Percentiles rank a stretch among this genome's conserved stretches.
phyloP scores from a whole-genome alignment of 2,329 filamentous ascomycete genomes.

The Aspergillus thermomutatus region DNA sequence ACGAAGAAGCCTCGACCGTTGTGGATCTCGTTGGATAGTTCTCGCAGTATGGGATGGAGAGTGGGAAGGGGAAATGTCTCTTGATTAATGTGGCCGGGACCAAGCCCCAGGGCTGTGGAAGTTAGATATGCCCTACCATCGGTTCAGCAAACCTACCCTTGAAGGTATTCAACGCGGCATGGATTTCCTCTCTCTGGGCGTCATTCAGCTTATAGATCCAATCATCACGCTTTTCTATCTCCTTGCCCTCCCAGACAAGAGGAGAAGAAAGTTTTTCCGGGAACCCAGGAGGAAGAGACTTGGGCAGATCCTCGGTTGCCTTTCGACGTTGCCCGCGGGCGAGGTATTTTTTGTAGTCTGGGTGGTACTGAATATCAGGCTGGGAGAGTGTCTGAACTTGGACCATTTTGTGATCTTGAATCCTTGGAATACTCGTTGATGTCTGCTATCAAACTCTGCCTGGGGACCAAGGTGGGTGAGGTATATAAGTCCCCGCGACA shows the following conservation, averaged over 20 bases:
- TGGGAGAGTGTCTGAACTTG: conserved; percentile 10
- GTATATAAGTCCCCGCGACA: not conserved
- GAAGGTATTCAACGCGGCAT: conserved; percentile 42
- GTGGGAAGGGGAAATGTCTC: conserved; percentile 45
- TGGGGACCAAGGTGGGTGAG: too few relatives aligned
- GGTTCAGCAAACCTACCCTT: conserved; percentile 26
- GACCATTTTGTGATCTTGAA: not conserved
- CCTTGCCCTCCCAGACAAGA: conserved; percentile 47
- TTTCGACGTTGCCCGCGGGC: conserved; percentile 20
- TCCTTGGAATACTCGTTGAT: not conserved
- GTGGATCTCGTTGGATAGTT: conserved; percentile 38
- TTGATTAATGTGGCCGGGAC: conserved; percentile 42
- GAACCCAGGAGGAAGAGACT: conserved; percentile 40
- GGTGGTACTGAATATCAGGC: conserved; percentile 31
- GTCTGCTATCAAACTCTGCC: not conserved
- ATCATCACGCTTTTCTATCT: conserved; percentile 35
- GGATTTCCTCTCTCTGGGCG: conserved; percentile 42
- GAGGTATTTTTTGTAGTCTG: conserved; percentile 24
- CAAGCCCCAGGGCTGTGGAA: conserved; percentile 24
- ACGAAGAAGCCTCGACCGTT: conserved; percentile 44
- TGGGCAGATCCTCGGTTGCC: conserved; percentile 15
- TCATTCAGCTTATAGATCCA: conserved; percentile 40
- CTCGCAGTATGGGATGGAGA: conserved; percentile 30
- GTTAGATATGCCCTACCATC: conserved; percentile 5
- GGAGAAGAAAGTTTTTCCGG: conserved; percentile 39